Evolutionary conservation across 768 basidiomycete genomes (phyloP).

Genomic region (Suillus bovinus): DNA sequence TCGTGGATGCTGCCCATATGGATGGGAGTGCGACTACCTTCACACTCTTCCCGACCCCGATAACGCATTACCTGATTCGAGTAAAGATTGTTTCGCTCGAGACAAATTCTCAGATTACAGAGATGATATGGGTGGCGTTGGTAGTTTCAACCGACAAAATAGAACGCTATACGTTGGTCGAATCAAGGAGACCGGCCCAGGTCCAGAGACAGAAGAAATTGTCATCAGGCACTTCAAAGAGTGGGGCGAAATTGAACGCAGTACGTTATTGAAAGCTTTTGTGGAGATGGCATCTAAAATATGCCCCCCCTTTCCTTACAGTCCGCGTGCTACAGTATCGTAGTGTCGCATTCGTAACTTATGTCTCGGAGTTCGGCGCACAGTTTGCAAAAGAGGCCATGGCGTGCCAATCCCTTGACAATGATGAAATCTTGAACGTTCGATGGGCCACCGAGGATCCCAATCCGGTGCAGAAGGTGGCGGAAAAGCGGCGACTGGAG

Average conservation of each 20-base stretch:
- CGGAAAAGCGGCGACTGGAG: conserved; percentile 82
- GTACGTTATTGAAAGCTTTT: conserved; percentile 47
- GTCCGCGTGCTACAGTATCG: conserved; percentile 93
- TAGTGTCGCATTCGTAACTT: conserved; percentile 97
- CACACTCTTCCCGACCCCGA: conserved; percentile 81
- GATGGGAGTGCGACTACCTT: conserved; percentile 96
- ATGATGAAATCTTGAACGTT: conserved; percentile 97
- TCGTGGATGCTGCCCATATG: conserved; percentile 96
- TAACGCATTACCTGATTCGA: conserved; percentile 78
- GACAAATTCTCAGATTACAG: conserved; percentile 98
- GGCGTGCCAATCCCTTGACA: conserved; percentile 97
- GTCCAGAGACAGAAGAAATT: conserved; percentile 89
- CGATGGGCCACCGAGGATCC: conserved; percentile 99
- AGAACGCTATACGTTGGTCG: conserved; percentile 93
- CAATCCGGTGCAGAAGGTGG: conserved; percentile 86
- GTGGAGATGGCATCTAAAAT: conserved; percentile 10
- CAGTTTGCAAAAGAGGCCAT: conserved; percentile 99
- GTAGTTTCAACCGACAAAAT: conserved; percentile 93
- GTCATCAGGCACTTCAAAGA: conserved; percentile 92
- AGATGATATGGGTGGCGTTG: conserved; percentile 99
- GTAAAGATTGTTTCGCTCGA: conserved; percentile 95
- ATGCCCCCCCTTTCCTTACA: conserved; percentile 30
- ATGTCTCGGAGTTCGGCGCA: conserved; percentile 79
- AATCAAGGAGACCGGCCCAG: conserved; percentile 88
- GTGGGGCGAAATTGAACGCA: conserved; percentile 91